Conservation (phyloP, 2,329 filamentous ascomycete genomes). For the Rutstroemia sydowiana region DNA sequence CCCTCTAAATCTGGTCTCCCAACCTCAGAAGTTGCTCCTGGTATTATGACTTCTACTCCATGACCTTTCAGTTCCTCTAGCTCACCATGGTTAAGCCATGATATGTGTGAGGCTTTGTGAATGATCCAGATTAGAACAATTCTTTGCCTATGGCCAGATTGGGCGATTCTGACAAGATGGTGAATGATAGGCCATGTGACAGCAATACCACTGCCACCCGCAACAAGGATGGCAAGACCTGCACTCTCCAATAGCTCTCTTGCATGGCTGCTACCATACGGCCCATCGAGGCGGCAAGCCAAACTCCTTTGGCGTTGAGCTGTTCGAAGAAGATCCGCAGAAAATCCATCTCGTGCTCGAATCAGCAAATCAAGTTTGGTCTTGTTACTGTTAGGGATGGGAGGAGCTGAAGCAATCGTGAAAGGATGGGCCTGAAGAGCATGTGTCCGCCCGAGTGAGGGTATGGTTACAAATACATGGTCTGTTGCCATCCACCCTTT, state of each 20-base stretch:
- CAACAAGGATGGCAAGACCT: slow-evolving; percentile 47
- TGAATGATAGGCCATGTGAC: slow-evolving; percentile 55
- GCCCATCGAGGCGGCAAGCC: slow-evolving; percentile 51
- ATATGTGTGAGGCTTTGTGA: slow-evolving; percentile 43
- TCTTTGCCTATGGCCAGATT: slow-evolving; percentile 24
- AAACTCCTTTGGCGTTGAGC: slow-evolving; percentile 39
- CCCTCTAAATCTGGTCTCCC: slow-evolving; percentile 45
- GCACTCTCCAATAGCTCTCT: slow-evolving; percentile 43
- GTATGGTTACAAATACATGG: slow-evolving; percentile 56
- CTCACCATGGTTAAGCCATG: slow-evolving; percentile 45
- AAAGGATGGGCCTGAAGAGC: slow-evolving; percentile 57
- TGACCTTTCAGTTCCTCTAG: slow-evolving; percentile 41
- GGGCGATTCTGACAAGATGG: slow-evolving; percentile 33
- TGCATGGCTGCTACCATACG: slow-evolving; percentile 53
- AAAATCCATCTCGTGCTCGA: slow-evolving; percentile 53
- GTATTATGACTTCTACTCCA: slow-evolving; percentile 46
- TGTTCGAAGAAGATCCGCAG: slow-evolving; percentile 44
- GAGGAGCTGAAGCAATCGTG: slow-evolving; percentile 56
- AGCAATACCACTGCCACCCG: slow-evolving; percentile 58
- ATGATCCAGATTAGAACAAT: slow-evolving; percentile 54
- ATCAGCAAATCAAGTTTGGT: slow-evolving; percentile 52
- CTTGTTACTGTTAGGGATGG: slow-evolving; percentile 32
- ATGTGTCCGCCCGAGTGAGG: slow-evolving; percentile 44
- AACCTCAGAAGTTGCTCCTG: slow-evolving; percentile 45
- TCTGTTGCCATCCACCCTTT: slow-evolving; percentile 54